Percentiles rank a stretch among this genome's conserved stretches.
phyloP scores from a whole-genome alignment of 495 filamentous ascomycete genomes.

The Choiromyces venosus region DNA sequence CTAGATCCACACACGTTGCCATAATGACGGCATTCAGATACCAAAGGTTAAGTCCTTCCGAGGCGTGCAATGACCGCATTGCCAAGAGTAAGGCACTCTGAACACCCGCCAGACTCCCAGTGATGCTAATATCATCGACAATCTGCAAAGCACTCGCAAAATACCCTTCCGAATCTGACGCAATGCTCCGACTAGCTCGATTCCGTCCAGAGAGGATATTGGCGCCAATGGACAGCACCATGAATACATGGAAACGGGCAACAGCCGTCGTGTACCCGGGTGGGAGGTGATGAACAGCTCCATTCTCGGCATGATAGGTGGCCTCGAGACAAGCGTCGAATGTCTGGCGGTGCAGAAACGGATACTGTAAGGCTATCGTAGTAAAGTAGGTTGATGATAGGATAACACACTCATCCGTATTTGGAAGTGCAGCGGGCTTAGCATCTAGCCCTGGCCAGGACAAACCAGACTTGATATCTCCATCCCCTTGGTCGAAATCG shows the following conservation, averaged over 20 bases:
- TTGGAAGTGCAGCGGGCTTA: constrained; percentile 30
- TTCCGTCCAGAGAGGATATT: constrained; percentile 30
- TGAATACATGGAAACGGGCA: constrained; percentile 40
- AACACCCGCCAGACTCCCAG: constrained; percentile 34
- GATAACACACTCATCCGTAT: constrained; percentile 27
- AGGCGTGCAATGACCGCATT: constrained; percentile 34
- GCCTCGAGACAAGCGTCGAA: constrained; percentile 39
- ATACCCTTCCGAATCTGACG: constrained; percentile 39
- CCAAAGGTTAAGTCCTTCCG: constrained; percentile 36
- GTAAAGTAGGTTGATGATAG: constrained; percentile 34
- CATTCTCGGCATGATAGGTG: constrained; percentile 18
- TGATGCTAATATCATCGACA: constrained; percentile 35
- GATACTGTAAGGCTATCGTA: constrained; percentile 38
- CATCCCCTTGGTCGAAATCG: constrained; percentile 12
- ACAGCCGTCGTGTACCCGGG: constrained; percentile 29
- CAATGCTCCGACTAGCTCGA: constrained; percentile 1
- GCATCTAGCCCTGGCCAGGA: constrained; percentile 21
- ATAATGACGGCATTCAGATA: constrained; percentile 40
- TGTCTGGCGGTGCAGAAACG: constrained; percentile 36
- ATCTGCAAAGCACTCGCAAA: constrained; percentile 36
- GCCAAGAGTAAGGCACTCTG: constrained; percentile 37
- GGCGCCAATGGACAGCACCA: constrained; percentile 39
- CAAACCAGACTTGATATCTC: constrained; percentile 18
- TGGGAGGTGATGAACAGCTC: constrained; percentile 22
- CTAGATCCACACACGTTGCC: constrained; percentile 39